Percentiles rank a stretch among this genome's conserved stretches.
These are phyloP conservation scores for Pascua guehoae DNA, from an alignment of 1,284 basidiomycete species.

Conservation along the genomic window DNA sequence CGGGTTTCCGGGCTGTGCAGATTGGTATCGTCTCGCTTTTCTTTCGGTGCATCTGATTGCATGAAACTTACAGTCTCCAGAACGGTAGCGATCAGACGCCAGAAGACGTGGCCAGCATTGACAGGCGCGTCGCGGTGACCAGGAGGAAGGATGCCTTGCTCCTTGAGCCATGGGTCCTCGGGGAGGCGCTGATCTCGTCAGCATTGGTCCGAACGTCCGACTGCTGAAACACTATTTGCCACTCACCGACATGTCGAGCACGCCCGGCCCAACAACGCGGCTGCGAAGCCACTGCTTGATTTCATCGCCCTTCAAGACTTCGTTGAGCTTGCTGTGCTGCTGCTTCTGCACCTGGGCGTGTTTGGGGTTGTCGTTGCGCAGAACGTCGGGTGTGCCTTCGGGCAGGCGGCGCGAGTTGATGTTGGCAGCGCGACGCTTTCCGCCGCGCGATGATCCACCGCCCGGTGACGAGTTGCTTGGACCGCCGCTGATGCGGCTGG, in stretches of 20 bases:
- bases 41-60: neutral
- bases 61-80: slow-evolving; percentile 32
- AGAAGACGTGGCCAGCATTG: slow-evolving; percentile 40
- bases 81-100: slow-evolving; percentile 36
- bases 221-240: too few species aligned
- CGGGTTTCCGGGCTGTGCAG: slow-evolving; percentile 10
- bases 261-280: slow-evolving; percentile 32
- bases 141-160: slow-evolving; percentile 40
- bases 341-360: slow-evolving; percentile 18
- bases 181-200: slow-evolving; percentile 25
- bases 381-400: slow-evolving; percentile 24
- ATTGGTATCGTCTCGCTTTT: neutral
- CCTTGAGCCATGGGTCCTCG: slow-evolving; percentile 39
- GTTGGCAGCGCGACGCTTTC: slow-evolving; percentile 6
- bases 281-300: slow-evolving; percentile 43
- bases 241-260: slow-evolving; percentile 45
- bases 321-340: slow-evolving; percentile 32
- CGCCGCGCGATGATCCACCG: neutral
- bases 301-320: slow-evolving; percentile 32
- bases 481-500: slow-evolving; percentile 15
- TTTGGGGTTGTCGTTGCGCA: slow-evolving; percentile 15
- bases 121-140: slow-evolving; percentile 38
- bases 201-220: neutral
- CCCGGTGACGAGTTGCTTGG: neutral
- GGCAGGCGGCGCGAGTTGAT: slow-evolving; percentile 19